Evolutionary conservation across 768 basidiomycete genomes (phyloP), one percentile per base, ranked within the genome.

Genomic region (Naganishia antarctica): DNA sequence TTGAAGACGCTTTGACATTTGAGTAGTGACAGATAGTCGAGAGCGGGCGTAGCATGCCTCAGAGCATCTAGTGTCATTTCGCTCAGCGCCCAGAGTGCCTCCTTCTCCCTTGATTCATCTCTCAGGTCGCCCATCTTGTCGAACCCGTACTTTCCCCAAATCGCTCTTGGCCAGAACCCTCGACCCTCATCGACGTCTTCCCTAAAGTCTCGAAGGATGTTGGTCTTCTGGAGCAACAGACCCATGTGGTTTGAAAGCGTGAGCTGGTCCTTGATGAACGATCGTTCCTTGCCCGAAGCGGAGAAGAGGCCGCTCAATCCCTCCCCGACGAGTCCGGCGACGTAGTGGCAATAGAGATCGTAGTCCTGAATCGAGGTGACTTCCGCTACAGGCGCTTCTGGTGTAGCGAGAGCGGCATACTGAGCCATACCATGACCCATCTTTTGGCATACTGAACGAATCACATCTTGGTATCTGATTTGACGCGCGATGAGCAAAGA

Each of bases 321-420:
- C 77, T 98, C 93, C 37, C 94, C 94, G 65, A 98, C 94, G 63
- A 99, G 87, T 2, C 94, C 94, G 0, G 94, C 94, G 70, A 98
- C 94, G 74, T 92, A 97, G 78, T 99, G 94, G 76, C 94, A 99
- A 79, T 99, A 99, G 15, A 99, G 83, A 76, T 97, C 91, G 80
- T 92, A 99, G 69, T 96, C 91, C 40, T 85, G 81, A 60, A 91
- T 79, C 6, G 87, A 85, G 47, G 85, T 83, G 61, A 96, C 82
- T 46, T 83, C 80, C 57, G 85, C 86, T 58, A 78, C 77, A 31
- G 78, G 76, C 37, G 69, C 68, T 0, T 85, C 84, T 5, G 86
- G 81, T 5, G 87, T 86, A 5, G 90, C 86, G 68, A 86, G 85
- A 78, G 90, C 89, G 0, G 90, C 86, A 73, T 88, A 98, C 77